Percentiles rank a stretch among this genome's conserved stretches.
Evolutionary conservation across 345 rosid species (phyloP).

Genomic region (Moricandia moricandioides): DNA sequence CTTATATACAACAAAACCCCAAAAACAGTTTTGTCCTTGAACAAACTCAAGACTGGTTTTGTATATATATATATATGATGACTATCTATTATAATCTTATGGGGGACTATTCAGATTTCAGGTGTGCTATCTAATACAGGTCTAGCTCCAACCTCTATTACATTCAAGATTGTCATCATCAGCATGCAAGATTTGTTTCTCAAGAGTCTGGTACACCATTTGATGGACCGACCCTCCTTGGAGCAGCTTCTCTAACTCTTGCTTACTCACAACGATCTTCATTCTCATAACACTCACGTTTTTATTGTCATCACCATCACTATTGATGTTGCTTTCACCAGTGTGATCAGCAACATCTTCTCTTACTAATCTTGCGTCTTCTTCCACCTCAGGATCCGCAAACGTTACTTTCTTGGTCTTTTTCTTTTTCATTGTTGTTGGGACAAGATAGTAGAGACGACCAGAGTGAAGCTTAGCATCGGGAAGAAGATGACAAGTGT

Average conservation of each 20-base stretch:
- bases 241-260: slow-evolving; percentile 64
- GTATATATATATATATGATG: not conserved
- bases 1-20: slow-evolving; percentile 16
- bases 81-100: not conserved
- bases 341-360: slow-evolving; percentile 19
- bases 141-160: slow-evolving; percentile 47
- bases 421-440: slow-evolving; percentile 36
- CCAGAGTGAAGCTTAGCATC: slow-evolving; percentile 55
- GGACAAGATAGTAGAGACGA: slow-evolving; percentile 58
- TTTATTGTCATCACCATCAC: not conserved
- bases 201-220: slow-evolving; percentile 46
- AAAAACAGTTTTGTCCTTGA: not conserved
- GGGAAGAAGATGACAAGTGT: slow-evolving; percentile 49
- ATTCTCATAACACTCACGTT: slow-evolving; percentile 49
- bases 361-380: not conserved
- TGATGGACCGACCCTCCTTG: slow-evolving; percentile 53
- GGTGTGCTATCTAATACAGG: slow-evolving; percentile 66
- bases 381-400: slow-evolving; percentile 48
- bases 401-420: slow-evolving; percentile 68
- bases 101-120: slow-evolving; percentile 49
- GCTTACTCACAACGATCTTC: slow-evolving; percentile 72
- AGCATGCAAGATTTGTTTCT: slow-evolving; percentile 33
- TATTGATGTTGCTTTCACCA: slow-evolving; percentile 44
- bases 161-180: slow-evolving; percentile 14
- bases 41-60: slow-evolving; percentile 21